These are phyloP conservation scores for Neurospora sp. DNA, from an alignment of 495 filamentous ascomycete species.

Conservation along the genomic window DNA sequence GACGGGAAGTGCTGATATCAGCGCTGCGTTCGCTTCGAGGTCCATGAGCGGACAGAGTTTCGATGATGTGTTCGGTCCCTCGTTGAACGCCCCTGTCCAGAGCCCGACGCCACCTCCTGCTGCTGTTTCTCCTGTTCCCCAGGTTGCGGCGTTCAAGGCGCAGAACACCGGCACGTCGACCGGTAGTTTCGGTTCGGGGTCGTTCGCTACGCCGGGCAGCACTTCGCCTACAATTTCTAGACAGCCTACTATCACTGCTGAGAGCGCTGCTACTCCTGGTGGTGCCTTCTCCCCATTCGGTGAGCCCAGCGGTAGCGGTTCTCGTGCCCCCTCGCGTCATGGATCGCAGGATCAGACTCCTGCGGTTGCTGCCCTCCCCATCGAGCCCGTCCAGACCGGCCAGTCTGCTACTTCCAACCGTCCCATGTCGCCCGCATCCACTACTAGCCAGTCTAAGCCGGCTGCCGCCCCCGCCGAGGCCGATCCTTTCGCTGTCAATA, in stretches of 20 bases:
- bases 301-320: slow-evolving; percentile 25
- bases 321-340: slow-evolving; percentile 6
- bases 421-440: slow-evolving; percentile 13
- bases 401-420: slow-evolving; percentile 24
- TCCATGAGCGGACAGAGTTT: slow-evolving; percentile 55
- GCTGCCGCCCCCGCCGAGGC: slow-evolving; percentile 3
- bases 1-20: slow-evolving; percentile 57
- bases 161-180: slow-evolving; percentile 47
- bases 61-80: slow-evolving; percentile 82
- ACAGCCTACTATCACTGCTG: slow-evolving; percentile 32
- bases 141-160: slow-evolving; percentile 52
- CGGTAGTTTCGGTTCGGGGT: slow-evolving; percentile 30
- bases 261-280: slow-evolving; percentile 16
- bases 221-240: slow-evolving; percentile 46
- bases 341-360: background rate
- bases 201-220: slow-evolving; percentile 42
- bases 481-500: slow-evolving; percentile 48
- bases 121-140: slow-evolving; percentile 25
- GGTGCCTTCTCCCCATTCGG: slow-evolving; percentile 51
- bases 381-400: slow-evolving; percentile 23
- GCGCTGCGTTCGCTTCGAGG: slow-evolving; percentile 41
- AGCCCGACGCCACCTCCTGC: slow-evolving; percentile 39
- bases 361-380: slow-evolving; percentile 16
- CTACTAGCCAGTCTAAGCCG: slow-evolving; percentile 10
- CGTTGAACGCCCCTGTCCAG: slow-evolving; percentile 31